Percentiles rank a stretch among this genome's conserved stretches.
Conservation (phyloP, 805 yeast species). For the Metschnikowia drakensbergensis region DNA sequence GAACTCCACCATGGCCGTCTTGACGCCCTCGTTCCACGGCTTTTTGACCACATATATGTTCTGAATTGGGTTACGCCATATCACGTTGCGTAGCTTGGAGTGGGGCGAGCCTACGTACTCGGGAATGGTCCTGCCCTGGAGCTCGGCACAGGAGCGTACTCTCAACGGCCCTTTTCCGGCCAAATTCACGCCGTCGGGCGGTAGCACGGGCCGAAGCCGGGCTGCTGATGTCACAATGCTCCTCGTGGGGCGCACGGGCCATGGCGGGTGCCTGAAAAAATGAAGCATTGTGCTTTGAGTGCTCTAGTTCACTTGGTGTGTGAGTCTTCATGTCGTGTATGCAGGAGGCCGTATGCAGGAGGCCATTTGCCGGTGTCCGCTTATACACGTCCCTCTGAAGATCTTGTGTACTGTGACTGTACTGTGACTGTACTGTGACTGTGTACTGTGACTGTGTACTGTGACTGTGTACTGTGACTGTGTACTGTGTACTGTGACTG, state of each 20-base stretch:
- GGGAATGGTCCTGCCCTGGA: slow-evolving; percentile 32
- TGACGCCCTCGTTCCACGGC: slow-evolving; percentile 68
- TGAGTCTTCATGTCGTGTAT: no score
- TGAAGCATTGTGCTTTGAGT: not conserved
- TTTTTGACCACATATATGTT: slow-evolving; percentile 82
- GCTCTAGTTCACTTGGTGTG: no score
- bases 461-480: no score
- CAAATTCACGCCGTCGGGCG: not conserved
- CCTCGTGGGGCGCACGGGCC: not conserved
- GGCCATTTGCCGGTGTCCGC: no score
- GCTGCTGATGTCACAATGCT: not conserved
- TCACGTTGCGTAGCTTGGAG: slow-evolving; percentile 57
- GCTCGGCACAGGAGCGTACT: slow-evolving; percentile 11
- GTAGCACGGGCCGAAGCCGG: not conserved
- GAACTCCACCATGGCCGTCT: slow-evolving; percentile 62
- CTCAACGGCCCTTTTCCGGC: not conserved
- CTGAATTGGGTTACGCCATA: slow-evolving; percentile 70
- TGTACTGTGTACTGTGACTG: no score
- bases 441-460: no score
- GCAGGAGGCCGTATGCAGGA: no score
- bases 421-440: no score
- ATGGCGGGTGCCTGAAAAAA: not conserved
- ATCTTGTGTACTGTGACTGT: no score
- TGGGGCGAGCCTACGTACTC: slow-evolving; percentile 52
- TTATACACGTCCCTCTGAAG: no score